A percentile compares a stretch with the other conserved stretches of the same genome.
Evolutionary conservation across 2,329 filamentous ascomycete genomes (phyloP).

Genomic region (Verticillium alfalfae): DNA sequence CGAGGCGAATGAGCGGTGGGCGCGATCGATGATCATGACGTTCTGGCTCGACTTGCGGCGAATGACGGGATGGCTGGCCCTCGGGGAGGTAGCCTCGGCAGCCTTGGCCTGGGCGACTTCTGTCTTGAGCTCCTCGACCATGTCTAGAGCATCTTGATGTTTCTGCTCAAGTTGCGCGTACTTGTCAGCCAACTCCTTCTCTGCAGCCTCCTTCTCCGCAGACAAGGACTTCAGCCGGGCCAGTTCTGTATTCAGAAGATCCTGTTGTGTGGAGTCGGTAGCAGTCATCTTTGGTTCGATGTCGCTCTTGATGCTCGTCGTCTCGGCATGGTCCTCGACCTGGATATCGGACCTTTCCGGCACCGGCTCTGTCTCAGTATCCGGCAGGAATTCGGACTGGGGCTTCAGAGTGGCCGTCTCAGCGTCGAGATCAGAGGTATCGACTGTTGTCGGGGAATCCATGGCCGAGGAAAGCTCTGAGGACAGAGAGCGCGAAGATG

Average conservation of each 20-base stretch:
- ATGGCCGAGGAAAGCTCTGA: conserved; percentile 88
- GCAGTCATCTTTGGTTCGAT: background rate
- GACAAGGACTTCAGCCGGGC: conserved; percentile 66
- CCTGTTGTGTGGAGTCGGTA: background rate
- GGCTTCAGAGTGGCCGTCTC: conserved; percentile 45
- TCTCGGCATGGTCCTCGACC: background rate
- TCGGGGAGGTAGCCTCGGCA: conserved; percentile 50
- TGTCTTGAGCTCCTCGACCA: conserved; percentile 86
- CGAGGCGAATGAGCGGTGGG: conserved; percentile 84
- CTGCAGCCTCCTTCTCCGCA: conserved; percentile 69
- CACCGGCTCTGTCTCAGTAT: background rate
- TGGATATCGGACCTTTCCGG: background rate
- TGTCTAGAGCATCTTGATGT: conserved; percentile 75
- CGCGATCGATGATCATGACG: conserved; percentile 79
- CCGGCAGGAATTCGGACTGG: conserved; percentile 7
- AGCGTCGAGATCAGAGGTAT: conserved; percentile 47
- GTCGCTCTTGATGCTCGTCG: background rate
- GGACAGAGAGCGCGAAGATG: conserved; percentile 85
- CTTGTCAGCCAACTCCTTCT: conserved; percentile 66
- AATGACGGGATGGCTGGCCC: conserved; percentile 69
- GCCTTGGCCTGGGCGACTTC: conserved; percentile 75
- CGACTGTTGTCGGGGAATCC: conserved; percentile 64
- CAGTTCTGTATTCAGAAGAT: conserved; percentile 54
- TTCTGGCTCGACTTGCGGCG: conserved; percentile 91
- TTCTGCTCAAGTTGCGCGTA: conserved; percentile 80